A percentile compares a stretch with the other conserved stretches of the same genome.
These are phyloP conservation scores for Fusarium fracticaudum DNA, from an alignment of 2,329 filamentous ascomycete genomes.

Conservation along the genomic window DNA sequence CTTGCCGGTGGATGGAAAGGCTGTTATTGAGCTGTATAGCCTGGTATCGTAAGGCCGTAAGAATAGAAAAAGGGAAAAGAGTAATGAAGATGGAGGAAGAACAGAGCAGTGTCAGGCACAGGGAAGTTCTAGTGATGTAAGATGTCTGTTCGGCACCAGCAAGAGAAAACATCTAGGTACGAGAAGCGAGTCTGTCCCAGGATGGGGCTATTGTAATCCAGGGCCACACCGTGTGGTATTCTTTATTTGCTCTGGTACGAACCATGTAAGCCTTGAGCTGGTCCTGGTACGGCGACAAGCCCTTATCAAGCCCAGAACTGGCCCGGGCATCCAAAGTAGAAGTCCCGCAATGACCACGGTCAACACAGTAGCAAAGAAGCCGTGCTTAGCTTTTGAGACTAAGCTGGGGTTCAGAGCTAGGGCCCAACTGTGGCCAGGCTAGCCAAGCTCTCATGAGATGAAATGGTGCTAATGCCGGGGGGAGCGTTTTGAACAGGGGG, in stretches of 20 bases:
- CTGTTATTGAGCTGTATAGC: slow-evolving; percentile 23
- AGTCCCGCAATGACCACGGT: slow-evolving; percentile 37
- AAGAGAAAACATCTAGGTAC: slow-evolving; percentile 35
- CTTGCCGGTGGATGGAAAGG: slow-evolving; percentile 16
- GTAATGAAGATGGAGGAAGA: slow-evolving; percentile 33
- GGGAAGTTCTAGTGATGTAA: slow-evolving; percentile 40
- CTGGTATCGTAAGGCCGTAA: slow-evolving; percentile 25
- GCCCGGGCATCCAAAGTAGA: slow-evolving; percentile 29
- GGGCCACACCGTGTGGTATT: slow-evolving; percentile 41
- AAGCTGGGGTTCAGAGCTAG: slow-evolving; percentile 36
- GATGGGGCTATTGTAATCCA: slow-evolving; percentile 33
- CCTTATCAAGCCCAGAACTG: slow-evolving; percentile 43
- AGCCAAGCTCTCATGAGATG: slow-evolving; percentile 28
- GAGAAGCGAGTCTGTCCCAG: slow-evolving; percentile 33
- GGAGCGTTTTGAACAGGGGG: slow-evolving; percentile 40
- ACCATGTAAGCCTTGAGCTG: slow-evolving; percentile 36
- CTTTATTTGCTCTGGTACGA: slow-evolving; percentile 40
- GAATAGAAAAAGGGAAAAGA: slow-evolving; percentile 25
- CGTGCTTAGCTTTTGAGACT: slow-evolving; percentile 35
- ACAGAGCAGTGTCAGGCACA: slow-evolving; percentile 17
- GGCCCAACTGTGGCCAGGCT: slow-evolving; percentile 31
- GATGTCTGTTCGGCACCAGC: slow-evolving; percentile 35
- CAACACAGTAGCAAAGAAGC: slow-evolving; percentile 31
- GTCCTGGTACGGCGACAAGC: slow-evolving; percentile 29
- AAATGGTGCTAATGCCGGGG: slow-evolving; percentile 33